Evolutionary conservation across 306 rosid species (phyloP).

Genomic region (Fragaria nilgerrensis): DNA sequence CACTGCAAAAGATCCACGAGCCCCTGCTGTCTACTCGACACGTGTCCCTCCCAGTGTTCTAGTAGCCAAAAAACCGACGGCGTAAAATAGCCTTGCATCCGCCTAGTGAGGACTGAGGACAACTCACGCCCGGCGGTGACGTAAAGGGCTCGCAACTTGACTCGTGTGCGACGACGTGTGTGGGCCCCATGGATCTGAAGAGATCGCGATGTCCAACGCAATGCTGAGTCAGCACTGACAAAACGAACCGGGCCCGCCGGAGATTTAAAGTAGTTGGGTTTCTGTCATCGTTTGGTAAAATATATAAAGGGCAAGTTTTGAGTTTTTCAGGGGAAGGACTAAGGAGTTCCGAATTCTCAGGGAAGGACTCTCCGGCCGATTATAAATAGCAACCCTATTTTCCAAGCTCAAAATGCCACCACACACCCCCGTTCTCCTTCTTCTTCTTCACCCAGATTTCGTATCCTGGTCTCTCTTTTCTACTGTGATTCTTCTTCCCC

Average conservation of each 20-base stretch:
- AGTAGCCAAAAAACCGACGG: not conserved
- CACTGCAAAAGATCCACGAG: not conserved
- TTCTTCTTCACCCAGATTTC: not conserved
- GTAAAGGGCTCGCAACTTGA: constrained; percentile 25
- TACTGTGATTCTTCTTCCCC: not conserved
- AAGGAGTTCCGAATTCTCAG: constrained; percentile 52
- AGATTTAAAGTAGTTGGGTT: not conserved
- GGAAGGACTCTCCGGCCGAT: constrained; percentile 77
- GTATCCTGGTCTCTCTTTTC: not conserved
- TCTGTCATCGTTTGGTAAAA: not conserved
- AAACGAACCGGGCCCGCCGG: constrained; percentile 6
- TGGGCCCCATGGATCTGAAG: not conserved
- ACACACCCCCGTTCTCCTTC: not conserved
- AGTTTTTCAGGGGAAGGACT: constrained; percentile 73
- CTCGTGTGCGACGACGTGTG: constrained; percentile 42
- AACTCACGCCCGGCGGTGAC: constrained; percentile 3
- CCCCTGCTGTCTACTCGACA: not conserved
- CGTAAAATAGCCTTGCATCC: not conserved
- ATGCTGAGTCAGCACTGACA: constrained; percentile 43
- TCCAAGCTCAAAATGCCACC: constrained; percentile 17
- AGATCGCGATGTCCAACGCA: constrained; percentile 44
- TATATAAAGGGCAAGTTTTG: not conserved
- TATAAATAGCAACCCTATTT: constrained; percentile 52
- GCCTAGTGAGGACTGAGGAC: constrained; percentile 2
- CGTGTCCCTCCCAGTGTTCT: not conserved